These are phyloP conservation scores for Serpula lacrymans DNA, from an alignment of 768 basidiomycete genomes.

Conservation along the genomic window DNA sequence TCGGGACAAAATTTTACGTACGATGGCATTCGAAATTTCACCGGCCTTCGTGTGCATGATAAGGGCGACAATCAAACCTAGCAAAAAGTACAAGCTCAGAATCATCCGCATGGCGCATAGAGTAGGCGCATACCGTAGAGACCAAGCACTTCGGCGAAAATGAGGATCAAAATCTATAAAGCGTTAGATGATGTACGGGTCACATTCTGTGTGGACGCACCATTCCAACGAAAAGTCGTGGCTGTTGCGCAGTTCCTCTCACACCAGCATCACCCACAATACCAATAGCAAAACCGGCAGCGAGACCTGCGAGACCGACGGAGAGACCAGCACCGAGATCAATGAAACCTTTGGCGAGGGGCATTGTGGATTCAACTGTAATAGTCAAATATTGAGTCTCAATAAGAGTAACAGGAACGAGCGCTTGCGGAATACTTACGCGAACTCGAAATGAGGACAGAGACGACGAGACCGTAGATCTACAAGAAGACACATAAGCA, in stretches of 20 bases:
- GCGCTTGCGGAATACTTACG: slow-evolving; percentile 50
- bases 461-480: slow-evolving; percentile 98
- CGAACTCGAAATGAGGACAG: slow-evolving; percentile 89
- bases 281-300: slow-evolving; percentile 96
- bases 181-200: background rate
- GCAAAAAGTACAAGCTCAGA: slow-evolving; percentile 3
- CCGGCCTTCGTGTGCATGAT: slow-evolving; percentile 85
- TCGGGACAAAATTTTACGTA: background rate
- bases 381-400: background rate
- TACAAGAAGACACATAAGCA: slow-evolving; percentile 30
- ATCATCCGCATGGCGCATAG: background rate
- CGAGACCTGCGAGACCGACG: slow-evolving; percentile 91
- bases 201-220: slow-evolving; percentile 34
- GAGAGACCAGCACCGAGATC: slow-evolving; percentile 93
- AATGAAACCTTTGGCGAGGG: slow-evolving; percentile 90
- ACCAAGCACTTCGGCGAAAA: slow-evolving; percentile 93
- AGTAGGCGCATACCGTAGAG: slow-evolving; percentile 61
- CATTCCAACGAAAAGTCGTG: slow-evolving; percentile 92
- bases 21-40: slow-evolving; percentile 15
- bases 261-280: slow-evolving; percentile 99
- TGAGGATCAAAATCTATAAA: slow-evolving; percentile 88
- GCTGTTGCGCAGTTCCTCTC: slow-evolving; percentile 95
- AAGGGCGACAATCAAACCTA: slow-evolving; percentile 86
- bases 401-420: slow-evolving; percentile 1
- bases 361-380: slow-evolving; percentile 71